Base-by-base conservation (phyloP, 2,329 filamentous ascomycete genomes). In the Alternaria arborescens region DNA sequence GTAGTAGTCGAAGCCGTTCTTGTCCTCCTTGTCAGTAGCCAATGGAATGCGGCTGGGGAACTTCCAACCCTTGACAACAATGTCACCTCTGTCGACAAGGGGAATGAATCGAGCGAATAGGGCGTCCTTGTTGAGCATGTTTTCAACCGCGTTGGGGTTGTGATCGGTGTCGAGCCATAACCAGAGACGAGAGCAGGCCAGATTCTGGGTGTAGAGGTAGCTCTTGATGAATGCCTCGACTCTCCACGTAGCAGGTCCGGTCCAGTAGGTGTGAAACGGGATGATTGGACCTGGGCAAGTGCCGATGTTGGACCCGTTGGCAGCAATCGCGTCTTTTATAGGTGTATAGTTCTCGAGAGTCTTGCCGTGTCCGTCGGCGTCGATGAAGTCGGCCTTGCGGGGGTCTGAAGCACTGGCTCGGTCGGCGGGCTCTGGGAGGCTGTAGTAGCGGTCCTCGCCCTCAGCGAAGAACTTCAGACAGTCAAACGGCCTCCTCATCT, bases 221-320 rank as follows among this genome's bases (percentile, higher is more conserved):
- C 82, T 82, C 76, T 87, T 87, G 76, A 86, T 76, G 65, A 87
- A 86, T 30, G 84, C 77, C 65, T 86, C 85, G 42, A 86, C 82
- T 43, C 85, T 78, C 85, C 85, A 87, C 4, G 84, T 86, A 4
- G 84, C 84, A 8, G 84, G 82, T 4, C 85, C 85, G 8, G 84
- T 85, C 85, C 85, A 86, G 79, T 86, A 86, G 28, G 82, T 81
- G 65, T 87, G 85, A 52, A 84, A 86, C 4, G 84, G 84, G 30
- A 86, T 80, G 63, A 86, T 84, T n/a, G 84, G 84, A 2, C 85
- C 85, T 42, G 83, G 78, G 63, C 85, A 87, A 26, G 80, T 79
- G n/a, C 84, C 84, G 38, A 82, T 78, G 10, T 71, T 78, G 3
- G 75, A 67, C 51, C 80, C 81, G 18, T 82, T 77, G 3, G 77